Conservation (phyloP, 495 filamentous ascomycete species). For the Venustampulla echinocandica region DNA sequence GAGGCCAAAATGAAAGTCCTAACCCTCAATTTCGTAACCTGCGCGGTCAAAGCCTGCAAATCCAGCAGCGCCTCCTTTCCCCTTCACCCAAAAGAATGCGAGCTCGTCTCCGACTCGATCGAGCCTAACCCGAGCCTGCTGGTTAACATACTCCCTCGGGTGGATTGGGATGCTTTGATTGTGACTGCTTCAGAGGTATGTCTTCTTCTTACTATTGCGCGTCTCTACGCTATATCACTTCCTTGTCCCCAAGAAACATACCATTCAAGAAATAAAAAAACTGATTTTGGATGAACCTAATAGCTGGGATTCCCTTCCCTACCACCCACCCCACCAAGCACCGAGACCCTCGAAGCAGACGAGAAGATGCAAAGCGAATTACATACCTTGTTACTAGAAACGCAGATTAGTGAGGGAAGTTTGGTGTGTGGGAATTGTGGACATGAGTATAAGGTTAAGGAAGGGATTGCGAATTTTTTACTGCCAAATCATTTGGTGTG, state of each 20-base stretch:
- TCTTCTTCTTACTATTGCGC: constrained; percentile 11
- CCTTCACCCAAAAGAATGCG: constrained; percentile 82
- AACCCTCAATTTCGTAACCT: constrained; percentile 94
- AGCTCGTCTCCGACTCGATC: constrained; percentile 72
- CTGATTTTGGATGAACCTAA: too few species aligned
- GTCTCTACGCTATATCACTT: constrained; percentile 4
- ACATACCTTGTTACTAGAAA: constrained; percentile 80
- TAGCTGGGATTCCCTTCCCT: constrained; percentile 79
- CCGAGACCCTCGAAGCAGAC: constrained; percentile 49
- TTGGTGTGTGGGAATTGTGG: constrained; percentile 86
- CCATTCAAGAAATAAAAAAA: neutral
- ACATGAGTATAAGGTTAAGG: constrained; percentile 84
- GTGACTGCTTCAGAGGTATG: constrained; percentile 70
- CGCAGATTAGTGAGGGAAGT: constrained; percentile 76
- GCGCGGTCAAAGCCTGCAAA: constrained; percentile 92
- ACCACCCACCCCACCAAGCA: constrained; percentile 50
- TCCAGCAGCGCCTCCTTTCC: constrained; percentile 67
- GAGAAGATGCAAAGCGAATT: constrained; percentile 65
- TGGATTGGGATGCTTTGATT: constrained; percentile 79
- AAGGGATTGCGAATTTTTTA: constrained; percentile 94
- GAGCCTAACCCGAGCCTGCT: constrained; percentile 73
- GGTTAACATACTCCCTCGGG: constrained; percentile 69
- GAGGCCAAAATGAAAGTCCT: constrained; percentile 89
- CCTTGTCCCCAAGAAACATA: neutral
- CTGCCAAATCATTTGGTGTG: constrained; percentile 83